Evolutionary conservation across 1,284 basidiomycete species (phyloP), one percentile per base, ranked within the genome.

Genomic region (Melampsora americana): DNA sequence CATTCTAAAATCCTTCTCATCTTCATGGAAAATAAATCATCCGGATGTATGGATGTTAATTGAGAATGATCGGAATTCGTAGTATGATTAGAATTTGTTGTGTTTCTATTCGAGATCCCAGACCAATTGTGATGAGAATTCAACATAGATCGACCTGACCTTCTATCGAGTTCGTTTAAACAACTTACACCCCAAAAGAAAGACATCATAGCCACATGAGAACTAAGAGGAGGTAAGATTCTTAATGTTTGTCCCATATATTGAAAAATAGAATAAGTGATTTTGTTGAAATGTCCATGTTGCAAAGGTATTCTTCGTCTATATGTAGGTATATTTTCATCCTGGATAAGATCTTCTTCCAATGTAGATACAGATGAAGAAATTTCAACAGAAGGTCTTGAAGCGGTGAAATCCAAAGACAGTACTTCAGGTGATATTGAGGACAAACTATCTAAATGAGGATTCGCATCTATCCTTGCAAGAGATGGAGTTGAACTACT

Each of bases 1-100:
- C 81, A 78, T 28, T 61, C 42, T 2, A 69, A 20, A 5, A 69
- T 39, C 30, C 56, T 56, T 75, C 46, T 53, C 79, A 69, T 69
- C 56, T 39, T 69, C 23, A 5, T 39, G 23, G 60, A 59, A 53
- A 69, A 69, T 44, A 69, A 60, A 18, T 69, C 68, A 20, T 53
- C 50, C 9, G 35, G 35, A 35, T 35, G 35, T 35, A 35, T 35
- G 3, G 35, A 35, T 35, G 35, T 35, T 32, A 53, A 50, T 48
- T 68, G 66, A n/a, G 48, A 30, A 28, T 68, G 30, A 1, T 50
- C 20, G 14, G n/a, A 46, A 6, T 23, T 6, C 2, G 48, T 20
- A 7, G 50, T 42, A 28, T 23, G 46, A n/a, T 30, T 48, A 16
- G 46, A 20, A 23, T 28, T n/a, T 28, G 28, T 30, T 16, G 42